Evolutionary conservation across 2,329 filamentous ascomycete genomes (phyloP).

Genomic region (Fusarium brevicatenulatum): DNA sequence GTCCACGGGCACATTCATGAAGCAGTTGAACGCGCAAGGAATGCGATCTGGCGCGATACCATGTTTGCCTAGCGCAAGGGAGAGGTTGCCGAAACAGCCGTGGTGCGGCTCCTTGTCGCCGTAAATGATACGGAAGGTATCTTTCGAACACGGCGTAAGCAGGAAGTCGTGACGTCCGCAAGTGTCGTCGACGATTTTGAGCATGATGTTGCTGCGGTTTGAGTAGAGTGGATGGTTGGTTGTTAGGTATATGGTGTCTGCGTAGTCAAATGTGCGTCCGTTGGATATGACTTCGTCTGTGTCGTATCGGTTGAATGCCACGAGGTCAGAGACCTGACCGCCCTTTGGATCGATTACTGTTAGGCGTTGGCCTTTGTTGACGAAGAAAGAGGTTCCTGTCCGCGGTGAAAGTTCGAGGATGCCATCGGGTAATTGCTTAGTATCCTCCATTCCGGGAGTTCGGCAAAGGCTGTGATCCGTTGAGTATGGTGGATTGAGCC

Average conservation of each 20-base stretch:
- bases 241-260: neutral
- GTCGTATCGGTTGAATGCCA: neutral
- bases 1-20: neutral
- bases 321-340: neutral
- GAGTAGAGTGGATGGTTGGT: neutral
- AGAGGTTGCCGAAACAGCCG: neutral
- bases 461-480: neutral
- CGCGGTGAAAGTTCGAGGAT: neutral
- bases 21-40: neutral
- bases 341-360: neutral
- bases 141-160: neutral
- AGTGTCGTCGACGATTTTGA: neutral
- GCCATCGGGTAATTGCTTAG: neutral
- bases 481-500: neutral
- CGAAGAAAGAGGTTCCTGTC: neutral
- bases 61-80: neutral
- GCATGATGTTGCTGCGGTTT: neutral
- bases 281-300: neutral
- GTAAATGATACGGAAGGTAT: neutral
- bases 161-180: neutral
- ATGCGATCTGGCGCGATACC: neutral
- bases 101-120: neutral
- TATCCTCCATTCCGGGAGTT: neutral
- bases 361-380: neutral
- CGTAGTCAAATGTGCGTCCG: neutral